phyloP scores from a whole-genome alignment of 305 asterid genomes.

The Rubia balearica region DNA sequence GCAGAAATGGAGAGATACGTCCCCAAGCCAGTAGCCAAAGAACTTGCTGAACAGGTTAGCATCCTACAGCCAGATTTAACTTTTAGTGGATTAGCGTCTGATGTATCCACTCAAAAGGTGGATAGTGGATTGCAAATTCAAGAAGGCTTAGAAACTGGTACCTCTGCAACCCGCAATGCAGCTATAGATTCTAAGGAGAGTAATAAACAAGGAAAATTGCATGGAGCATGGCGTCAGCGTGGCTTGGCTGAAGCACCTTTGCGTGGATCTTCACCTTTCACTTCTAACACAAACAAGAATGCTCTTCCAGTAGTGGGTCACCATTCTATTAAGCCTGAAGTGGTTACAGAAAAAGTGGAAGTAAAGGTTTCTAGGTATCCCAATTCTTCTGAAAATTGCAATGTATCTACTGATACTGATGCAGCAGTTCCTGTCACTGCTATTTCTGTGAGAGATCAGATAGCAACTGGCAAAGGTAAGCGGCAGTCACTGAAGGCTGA shows the following conservation, averaged over 20 bases:
- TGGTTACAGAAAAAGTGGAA: slow-evolving; percentile 30
- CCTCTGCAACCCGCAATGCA: slow-evolving; percentile 27
- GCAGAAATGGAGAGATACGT: slow-evolving; percentile 96
- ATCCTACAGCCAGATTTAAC: slow-evolving; percentile 30
- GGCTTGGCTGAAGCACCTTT: slow-evolving; percentile 36
- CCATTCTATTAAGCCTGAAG: slow-evolving; percentile 29
- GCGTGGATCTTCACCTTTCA: slow-evolving; percentile 29
- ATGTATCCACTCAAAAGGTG: slow-evolving; percentile 33
- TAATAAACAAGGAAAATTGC: slow-evolving; percentile 50
- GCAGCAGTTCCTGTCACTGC: slow-evolving; percentile 23
- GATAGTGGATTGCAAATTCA: slow-evolving; percentile 27
- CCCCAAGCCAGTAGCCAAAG: slow-evolving; percentile 89
- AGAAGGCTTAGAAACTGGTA: slow-evolving; percentile 28
- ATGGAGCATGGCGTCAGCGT: slow-evolving; percentile 59
- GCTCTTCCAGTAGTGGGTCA: slow-evolving; percentile 27
- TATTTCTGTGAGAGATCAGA: slow-evolving; percentile 46
- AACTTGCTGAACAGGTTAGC: slow-evolving; percentile 76
- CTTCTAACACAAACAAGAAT: slow-evolving; percentile 36
- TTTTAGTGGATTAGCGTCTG: slow-evolving; percentile 30
- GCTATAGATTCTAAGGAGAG: slow-evolving; percentile 33
- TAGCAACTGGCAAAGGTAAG: slow-evolving; percentile 55
- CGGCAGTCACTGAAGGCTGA: slow-evolving; percentile 41
- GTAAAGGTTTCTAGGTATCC: slow-evolving; percentile 18
- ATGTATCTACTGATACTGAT: slow-evolving; percentile 21
- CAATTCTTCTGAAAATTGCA: slow-evolving; percentile 24